Conservation (phyloP, 2,329 filamentous ascomycete species). For the Penicillium nordicum region DNA sequence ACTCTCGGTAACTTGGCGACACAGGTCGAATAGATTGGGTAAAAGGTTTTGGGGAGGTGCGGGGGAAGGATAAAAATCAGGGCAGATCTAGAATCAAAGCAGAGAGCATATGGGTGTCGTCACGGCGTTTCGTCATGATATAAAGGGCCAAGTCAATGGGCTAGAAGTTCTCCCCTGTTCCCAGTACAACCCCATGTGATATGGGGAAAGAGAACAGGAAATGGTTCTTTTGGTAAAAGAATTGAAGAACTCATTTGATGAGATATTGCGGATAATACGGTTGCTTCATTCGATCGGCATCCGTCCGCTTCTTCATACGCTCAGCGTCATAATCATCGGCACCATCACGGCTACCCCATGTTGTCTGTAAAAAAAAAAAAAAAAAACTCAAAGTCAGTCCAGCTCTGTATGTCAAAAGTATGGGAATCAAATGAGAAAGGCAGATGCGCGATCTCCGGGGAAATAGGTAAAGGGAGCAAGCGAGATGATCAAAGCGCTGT, state of each 20-base stretch:
- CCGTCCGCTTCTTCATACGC: constrained; percentile 55
- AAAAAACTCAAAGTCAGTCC: constrained; percentile 7
- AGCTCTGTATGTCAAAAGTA: background rate
- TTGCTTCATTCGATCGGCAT: constrained; percentile 34
- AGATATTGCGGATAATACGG: constrained; percentile 33
- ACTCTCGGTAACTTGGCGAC: background rate
- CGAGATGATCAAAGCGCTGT: constrained; percentile 27
- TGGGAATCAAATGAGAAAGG: constrained; percentile 1
- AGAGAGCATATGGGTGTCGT: constrained; percentile 14
- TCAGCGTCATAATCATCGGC: constrained; percentile 78
- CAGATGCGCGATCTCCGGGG: constrained; percentile 1
- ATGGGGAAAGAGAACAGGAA: background rate
- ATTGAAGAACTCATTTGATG: constrained; percentile 22
- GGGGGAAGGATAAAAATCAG: background rate
- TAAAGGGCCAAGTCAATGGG: constrained; percentile 7
- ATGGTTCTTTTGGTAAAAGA: background rate
- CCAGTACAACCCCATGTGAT: background rate
- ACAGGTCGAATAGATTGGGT: background rate
- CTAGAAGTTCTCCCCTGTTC: background rate
- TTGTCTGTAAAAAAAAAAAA: constrained; percentile 59
- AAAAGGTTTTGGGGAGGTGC: background rate
- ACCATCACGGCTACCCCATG: constrained; percentile 90
- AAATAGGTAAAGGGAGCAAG: constrained; percentile 13
- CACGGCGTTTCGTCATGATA: constrained; percentile 27
- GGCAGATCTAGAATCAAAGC: constrained; percentile 22